Evolutionary conservation across 345 rosid genomes (phyloP).

Genomic region (Nasturtium officinale): DNA sequence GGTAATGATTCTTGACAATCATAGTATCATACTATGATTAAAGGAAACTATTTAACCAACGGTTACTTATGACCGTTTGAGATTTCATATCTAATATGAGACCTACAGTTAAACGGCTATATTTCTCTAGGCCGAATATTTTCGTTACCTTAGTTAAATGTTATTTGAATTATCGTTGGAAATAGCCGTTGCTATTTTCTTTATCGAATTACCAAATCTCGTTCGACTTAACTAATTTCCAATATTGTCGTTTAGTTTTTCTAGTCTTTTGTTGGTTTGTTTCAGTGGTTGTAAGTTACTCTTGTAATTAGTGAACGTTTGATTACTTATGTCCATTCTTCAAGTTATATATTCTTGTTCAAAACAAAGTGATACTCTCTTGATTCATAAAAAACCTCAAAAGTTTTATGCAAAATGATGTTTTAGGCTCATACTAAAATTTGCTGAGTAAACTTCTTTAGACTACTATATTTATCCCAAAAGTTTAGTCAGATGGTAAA

Average conservation of each 20-base stretch:
- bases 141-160: background rate
- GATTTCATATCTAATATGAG: background rate
- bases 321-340: background rate
- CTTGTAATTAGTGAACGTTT: background rate
- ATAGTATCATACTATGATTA: background rate
- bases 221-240: background rate
- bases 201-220: background rate
- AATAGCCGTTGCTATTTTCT: background rate
- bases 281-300: background rate
- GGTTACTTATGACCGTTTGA: conserved; percentile 33
- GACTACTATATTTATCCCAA: too few relatives aligned
- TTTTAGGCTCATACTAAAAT: too few relatives aligned
- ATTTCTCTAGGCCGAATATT: background rate
- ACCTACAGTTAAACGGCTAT: background rate
- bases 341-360: background rate
- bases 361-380: background rate
- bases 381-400: background rate
- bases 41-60: conserved; percentile 17
- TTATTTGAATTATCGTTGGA: conserved; percentile 1
- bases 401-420: too few relatives aligned
- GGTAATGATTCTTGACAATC: conserved; percentile 21
- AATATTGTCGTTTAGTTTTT: background rate
- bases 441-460: too few relatives aligned
- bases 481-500: too few relatives aligned
- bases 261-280: background rate